Evolutionary conservation across 139 green algal genomes (phyloP).

Genomic region (Zygnema circumcarinatum): DNA sequence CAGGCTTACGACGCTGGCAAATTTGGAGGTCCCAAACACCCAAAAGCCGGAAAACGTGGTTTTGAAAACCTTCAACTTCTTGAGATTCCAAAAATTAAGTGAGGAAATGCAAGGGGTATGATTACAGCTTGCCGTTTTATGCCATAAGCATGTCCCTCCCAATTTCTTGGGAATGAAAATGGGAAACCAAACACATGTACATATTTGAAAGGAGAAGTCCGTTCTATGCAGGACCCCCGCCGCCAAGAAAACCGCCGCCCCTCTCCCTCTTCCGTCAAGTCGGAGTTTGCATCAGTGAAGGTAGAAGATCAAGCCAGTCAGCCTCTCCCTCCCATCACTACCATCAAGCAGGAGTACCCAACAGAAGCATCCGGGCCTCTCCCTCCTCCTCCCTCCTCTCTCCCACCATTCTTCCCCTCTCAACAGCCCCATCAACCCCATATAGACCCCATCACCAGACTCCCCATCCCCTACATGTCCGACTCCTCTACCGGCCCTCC

Average conservation of each 20-base stretch:
- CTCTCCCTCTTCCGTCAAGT: not conserved
- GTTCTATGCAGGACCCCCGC: not conserved
- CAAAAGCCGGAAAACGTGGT: not conserved
- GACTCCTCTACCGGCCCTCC: too few species aligned
- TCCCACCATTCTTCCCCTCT: not conserved
- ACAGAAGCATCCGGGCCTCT: too few species aligned
- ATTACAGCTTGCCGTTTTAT: not conserved
- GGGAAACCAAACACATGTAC: too few species aligned
- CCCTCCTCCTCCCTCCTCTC: not conserved
- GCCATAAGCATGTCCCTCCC: too few species aligned
- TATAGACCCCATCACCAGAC: too few species aligned
- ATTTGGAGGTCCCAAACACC: too few species aligned
- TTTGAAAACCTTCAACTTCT: not conserved
- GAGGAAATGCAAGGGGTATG: not conserved
- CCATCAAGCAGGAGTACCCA: too few species aligned
- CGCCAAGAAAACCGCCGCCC: not conserved
- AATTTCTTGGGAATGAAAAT: too few species aligned
- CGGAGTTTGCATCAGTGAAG: not conserved
- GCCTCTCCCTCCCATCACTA: not conserved
- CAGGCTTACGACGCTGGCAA: too few species aligned
- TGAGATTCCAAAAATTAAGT: not conserved
- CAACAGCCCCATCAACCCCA: too few species aligned
- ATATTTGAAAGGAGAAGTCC: too few species aligned
- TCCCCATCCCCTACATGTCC: too few species aligned
- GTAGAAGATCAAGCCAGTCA: not conserved